A percentile compares a stretch with the other conserved stretches of the same genome.
Evolutionary conservation across 129 eudicot genomes (phyloP).

Genomic region (Logfia minima): DNA sequence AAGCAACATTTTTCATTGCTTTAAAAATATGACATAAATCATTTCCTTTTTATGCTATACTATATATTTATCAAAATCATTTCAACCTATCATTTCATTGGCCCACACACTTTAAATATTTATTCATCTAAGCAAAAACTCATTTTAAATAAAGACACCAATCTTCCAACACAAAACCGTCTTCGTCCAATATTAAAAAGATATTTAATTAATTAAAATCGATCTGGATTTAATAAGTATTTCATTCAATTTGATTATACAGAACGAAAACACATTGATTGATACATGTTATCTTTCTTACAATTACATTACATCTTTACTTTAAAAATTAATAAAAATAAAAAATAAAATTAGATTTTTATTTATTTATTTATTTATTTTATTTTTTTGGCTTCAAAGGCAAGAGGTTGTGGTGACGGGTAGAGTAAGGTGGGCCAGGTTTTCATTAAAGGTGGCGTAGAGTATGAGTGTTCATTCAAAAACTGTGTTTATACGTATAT

Average conservation of each 20-base stretch:
- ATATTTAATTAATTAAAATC: no score
- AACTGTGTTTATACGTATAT: neutral
- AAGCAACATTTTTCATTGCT: conserved; percentile 25
- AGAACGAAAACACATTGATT: neutral
- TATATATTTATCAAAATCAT: neutral
- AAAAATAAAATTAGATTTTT: neutral
- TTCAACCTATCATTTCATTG: neutral
- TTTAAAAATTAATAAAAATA: neutral
- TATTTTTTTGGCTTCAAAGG: neutral
- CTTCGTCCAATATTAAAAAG: no score
- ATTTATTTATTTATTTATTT: no score
- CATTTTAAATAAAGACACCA: neutral
- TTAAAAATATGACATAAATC: neutral
- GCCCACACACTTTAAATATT: conserved; percentile 1
- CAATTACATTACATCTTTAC: neutral
- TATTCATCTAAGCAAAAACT: neutral
- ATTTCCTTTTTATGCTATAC: neutral
- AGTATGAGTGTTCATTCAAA: neutral
- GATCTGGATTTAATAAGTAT: no score
- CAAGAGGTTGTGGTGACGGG: neutral
- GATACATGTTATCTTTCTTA: neutral
- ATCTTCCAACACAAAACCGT: neutral
- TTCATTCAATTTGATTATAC: neutral
- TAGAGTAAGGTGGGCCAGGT: neutral
- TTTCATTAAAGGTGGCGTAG: neutral